These are phyloP conservation scores for Thymus mandschuricus DNA, from an alignment of 257 asterid species.

Conservation along the genomic window DNA sequence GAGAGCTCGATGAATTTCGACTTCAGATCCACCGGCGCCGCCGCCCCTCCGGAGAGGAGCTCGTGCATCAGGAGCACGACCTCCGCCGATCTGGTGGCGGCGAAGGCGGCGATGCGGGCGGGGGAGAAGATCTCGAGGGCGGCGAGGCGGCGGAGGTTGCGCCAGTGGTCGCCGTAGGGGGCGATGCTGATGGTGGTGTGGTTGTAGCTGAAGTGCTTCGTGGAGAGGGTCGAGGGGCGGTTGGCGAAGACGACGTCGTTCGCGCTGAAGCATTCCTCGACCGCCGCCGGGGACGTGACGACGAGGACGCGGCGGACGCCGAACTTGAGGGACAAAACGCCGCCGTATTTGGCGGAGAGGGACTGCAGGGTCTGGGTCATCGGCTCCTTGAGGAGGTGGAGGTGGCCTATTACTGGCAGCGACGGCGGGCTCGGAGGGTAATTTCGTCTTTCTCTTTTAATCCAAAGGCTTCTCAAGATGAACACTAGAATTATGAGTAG, in stretches of 20 bases:
- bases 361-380: slow-evolving; percentile 26
- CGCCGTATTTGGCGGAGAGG: slow-evolving; percentile 38
- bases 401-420: slow-evolving; percentile 38
- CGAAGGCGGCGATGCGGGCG: slow-evolving; percentile 25
- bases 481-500: not conserved
- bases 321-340: slow-evolving; percentile 24
- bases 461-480: not conserved
- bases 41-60: slow-evolving; percentile 7
- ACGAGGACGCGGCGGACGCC: slow-evolving; percentile 33
- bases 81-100: slow-evolving; percentile 28
- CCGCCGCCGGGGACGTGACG: slow-evolving; percentile 33
- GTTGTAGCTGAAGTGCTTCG: slow-evolving; percentile 41
- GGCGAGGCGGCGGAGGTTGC: slow-evolving; percentile 35
- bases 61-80: slow-evolving; percentile 23
- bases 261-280: slow-evolving; percentile 39
- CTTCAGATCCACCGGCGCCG: slow-evolving; percentile 37
- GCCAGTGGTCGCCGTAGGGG: slow-evolving; percentile 41
- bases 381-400: slow-evolving; percentile 36
- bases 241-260: slow-evolving; percentile 39
- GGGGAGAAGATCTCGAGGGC: slow-evolving; percentile 40
- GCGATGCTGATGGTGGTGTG: slow-evolving; percentile 33
- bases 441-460: slow-evolving; percentile 21
- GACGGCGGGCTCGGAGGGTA: slow-evolving; percentile 40
- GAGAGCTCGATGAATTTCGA: slow-evolving; percentile 35
- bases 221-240: slow-evolving; percentile 35